phyloP scores from a whole-genome alignment of 129 eudicot genomes.

The Dittrichia graveolens region DNA sequence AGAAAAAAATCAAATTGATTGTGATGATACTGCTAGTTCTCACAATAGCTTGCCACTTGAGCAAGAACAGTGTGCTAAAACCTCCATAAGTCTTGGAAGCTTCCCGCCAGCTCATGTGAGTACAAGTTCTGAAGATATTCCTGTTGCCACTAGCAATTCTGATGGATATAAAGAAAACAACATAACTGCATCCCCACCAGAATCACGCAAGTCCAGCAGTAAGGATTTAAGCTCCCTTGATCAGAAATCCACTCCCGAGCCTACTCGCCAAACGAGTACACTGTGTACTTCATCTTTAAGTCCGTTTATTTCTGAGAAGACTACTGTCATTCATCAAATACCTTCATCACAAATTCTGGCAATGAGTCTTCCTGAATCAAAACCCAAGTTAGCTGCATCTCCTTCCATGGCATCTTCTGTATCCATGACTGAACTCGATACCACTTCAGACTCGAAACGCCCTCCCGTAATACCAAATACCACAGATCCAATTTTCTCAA shows the following conservation, averaged over 20 bases:
- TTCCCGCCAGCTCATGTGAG: conserved; percentile 68
- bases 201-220: conserved; percentile 38
- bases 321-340: conserved; percentile 46
- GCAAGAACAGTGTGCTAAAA: conserved; percentile 71
- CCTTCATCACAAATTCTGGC: conserved; percentile 62
- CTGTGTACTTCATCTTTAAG: conserved; percentile 55
- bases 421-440: conserved; percentile 52
- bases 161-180: conserved; percentile 40
- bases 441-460: conserved; percentile 50
- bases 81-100: conserved; percentile 75
- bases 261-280: conserved; percentile 43
- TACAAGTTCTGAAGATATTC: conserved; percentile 78
- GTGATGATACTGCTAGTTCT: conserved; percentile 69
- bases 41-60: conserved; percentile 91
- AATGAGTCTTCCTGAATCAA: conserved; percentile 53
- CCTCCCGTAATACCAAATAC: conserved; percentile 43
- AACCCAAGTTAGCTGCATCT: conserved; percentile 48
- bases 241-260: conserved; percentile 41
- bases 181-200: conserved; percentile 32
- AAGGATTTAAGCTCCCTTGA: conserved; percentile 43
- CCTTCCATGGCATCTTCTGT: conserved; percentile 67
- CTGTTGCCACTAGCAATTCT: conserved; percentile 29
- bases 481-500: conserved; percentile 48
- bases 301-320: conserved; percentile 62
- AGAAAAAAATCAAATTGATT: conserved; percentile 67